Base-by-base conservation (phyloP, 139 green algal species). In the Trebouxia sp. region DNA sequence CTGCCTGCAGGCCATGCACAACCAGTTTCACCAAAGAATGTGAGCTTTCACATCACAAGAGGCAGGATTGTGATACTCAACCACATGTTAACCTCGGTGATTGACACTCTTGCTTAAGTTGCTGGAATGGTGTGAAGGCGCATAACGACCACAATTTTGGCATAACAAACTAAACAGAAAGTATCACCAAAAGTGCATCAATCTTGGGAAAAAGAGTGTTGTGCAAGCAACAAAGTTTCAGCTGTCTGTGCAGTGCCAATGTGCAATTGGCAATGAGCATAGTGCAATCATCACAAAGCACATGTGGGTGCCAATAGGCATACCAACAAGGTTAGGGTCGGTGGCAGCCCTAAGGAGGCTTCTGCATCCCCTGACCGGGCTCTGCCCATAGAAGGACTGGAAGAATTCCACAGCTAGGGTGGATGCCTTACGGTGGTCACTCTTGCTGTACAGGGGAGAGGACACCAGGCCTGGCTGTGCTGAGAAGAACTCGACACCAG, bases 401-500 rank as follows among this genome's bases (percentile, higher is more conserved):
- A 58, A 45, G 22, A 79, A 32, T 35, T 83, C 79, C 22, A 83
- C 66, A 32, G 30, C 24, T 26, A 20, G 32, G 12, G 66, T 47
- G 30, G 67, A 45, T n/a, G 65, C 37, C 67, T 83, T 83, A 11
- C 38, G 35, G 48, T 78, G 67, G 38, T 83, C 79, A 22, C 56
- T 24, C 50, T 83, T 83, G 51, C 53, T 69, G 38, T 83, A 83
- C 30, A 87, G 78, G 20, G 65, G 75, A 14, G 83, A 85, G 7
- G 78, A 48, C 32, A 76, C 75, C 43, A 85, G 76, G 32, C 83
- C 83, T 4, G 83, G 83, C 65, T 87, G 80, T 6, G 83, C 67
- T 1, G 65, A 38, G 76, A 84, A 85, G 51, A 78, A 56, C 1
- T 83, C 75, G 24, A 85, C 80, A 14, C 65, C 80, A 17, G 65